phyloP scores from a whole-genome alignment of 192 early-diverging fungal genomes.

The Gamsiella multidivaricata region DNA sequence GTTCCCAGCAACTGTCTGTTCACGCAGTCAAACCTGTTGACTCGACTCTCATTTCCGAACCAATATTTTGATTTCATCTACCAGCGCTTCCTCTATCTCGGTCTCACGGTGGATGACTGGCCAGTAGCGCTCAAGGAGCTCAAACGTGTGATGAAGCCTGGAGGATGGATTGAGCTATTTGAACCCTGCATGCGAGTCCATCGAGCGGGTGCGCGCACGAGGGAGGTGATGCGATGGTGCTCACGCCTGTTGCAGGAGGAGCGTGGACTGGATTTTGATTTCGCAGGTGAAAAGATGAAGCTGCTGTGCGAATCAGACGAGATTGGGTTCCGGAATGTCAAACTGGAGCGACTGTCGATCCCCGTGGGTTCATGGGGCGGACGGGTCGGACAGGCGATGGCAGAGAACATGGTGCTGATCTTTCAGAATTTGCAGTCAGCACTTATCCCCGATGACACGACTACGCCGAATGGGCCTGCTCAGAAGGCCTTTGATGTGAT shows the following conservation, averaged over 20 bases:
- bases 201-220: conserved; percentile 28
- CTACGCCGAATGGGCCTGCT: not conserved
- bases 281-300: conserved; percentile 53
- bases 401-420: conserved; percentile 53
- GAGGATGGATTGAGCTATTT: conserved; percentile 54
- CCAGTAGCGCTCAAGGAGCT: conserved; percentile 47
- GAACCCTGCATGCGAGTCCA: conserved; percentile 54
- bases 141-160: conserved; percentile 51
- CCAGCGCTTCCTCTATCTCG: conserved; percentile 49
- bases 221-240: conserved; percentile 53
- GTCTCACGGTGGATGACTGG: conserved; percentile 53
- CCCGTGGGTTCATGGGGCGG: conserved; percentile 52
- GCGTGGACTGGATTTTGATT: conserved; percentile 50
- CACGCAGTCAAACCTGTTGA: conserved; percentile 51
- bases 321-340: conserved; percentile 44
- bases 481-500: conserved; percentile 42
- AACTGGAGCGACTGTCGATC: conserved; percentile 47
- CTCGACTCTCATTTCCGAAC: conserved; percentile 53
- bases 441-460: conserved; percentile 15
- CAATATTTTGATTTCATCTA: conserved; percentile 59
- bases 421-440: conserved; percentile 49
- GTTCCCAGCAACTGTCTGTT: conserved; percentile 52
- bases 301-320: conserved; percentile 35
- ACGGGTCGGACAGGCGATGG: conserved; percentile 46
- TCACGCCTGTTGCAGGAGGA: conserved; percentile 47